These are phyloP conservation scores for Salvia sclarea DNA, from an alignment of 305 asterid species.

Conservation along the genomic window DNA sequence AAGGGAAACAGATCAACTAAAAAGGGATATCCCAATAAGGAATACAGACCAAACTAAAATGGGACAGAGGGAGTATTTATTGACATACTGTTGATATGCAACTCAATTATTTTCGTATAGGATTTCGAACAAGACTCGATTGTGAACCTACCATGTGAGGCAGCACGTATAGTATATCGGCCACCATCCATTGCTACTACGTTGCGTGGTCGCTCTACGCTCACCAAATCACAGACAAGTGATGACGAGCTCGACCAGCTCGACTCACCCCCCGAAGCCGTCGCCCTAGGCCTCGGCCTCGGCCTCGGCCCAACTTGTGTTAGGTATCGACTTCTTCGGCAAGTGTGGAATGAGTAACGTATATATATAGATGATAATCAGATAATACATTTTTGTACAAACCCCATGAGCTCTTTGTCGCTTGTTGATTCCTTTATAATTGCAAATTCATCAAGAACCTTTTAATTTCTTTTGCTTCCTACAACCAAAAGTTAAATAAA, in stretches of 20 bases:
- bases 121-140: constrained; percentile 52
- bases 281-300: too few species aligned
- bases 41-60: too few species aligned
- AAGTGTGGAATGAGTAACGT: constrained; percentile 42
- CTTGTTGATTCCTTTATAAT: not conserved
- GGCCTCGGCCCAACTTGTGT: constrained; percentile 32
- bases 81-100: too few species aligned
- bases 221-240: constrained; percentile 70
- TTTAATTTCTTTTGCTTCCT: not conserved
- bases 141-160: constrained; percentile 62
- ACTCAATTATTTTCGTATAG: too few species aligned
- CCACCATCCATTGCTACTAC: constrained; percentile 55
- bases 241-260: constrained; percentile 81
- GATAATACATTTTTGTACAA: too few species aligned
- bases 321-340: constrained; percentile 58
- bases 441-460: not conserved
- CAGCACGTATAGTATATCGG: constrained; percentile 56
- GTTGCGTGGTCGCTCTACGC: constrained; percentile 48
- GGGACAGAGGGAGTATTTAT: too few species aligned
- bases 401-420: too few species aligned
- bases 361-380: too few species aligned
- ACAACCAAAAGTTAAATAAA: not conserved
- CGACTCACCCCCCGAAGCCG: constrained; percentile 61
- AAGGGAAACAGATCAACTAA: too few species aligned
- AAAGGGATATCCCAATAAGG: too few species aligned